These are phyloP conservation scores for Vaccinium vitisidaea DNA, from an alignment of 148 eudicot genomes.

Conservation along the genomic window DNA sequence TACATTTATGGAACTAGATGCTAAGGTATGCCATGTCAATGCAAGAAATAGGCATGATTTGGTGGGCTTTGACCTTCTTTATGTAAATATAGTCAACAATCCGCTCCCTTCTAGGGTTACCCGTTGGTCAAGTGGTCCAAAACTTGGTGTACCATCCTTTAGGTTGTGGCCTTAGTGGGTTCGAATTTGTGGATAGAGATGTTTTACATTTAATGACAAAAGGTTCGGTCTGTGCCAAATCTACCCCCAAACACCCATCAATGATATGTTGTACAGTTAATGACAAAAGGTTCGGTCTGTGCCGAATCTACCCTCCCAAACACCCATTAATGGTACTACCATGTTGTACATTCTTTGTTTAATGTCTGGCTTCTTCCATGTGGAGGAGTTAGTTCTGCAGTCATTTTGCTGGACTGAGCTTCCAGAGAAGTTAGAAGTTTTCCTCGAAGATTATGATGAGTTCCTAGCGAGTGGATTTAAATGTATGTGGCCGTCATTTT, in stretches of 20 bases:
- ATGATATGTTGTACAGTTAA: not conserved
- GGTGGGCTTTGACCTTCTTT: not conserved
- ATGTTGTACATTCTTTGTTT: not conserved
- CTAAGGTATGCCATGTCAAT: not conserved
- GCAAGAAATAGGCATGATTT: not conserved
- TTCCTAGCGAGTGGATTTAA: not conserved
- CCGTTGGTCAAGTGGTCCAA: not conserved
- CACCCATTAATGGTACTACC: not conserved
- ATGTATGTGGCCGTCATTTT: not conserved
- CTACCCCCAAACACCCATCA: not conserved
- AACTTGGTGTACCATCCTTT: not conserved
- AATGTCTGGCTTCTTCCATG: not conserved
- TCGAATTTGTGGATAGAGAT: not conserved
- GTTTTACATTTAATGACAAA: not conserved
- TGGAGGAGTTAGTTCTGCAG: not conserved
- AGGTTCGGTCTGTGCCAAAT: not conserved
- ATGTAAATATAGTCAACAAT: not conserved
- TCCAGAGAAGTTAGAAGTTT: not conserved
- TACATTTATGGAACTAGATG: constrained; percentile 1
- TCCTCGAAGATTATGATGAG: not conserved
- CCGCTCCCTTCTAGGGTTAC: not conserved
- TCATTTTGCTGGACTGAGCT: not conserved
- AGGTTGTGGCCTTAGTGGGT: not conserved
- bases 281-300: not conserved
- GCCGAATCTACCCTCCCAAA: not conserved